Conservation (phyloP, 176 grass and related monocot genomes). For the Aegilops speltoides region DNA sequence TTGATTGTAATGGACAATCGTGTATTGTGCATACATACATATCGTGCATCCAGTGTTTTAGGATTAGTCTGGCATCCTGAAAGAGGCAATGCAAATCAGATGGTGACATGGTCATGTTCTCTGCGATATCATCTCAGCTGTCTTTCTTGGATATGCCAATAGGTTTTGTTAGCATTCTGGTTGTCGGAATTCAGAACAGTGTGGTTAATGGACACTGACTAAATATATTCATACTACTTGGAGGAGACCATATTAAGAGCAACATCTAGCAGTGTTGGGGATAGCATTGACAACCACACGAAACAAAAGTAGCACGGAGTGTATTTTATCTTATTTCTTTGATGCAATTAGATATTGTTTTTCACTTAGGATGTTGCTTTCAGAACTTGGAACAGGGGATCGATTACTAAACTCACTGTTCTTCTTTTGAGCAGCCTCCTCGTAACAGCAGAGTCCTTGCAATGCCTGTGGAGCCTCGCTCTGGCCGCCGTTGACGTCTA, state of each 20-base stretch:
- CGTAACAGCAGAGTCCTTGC: slow-evolving; percentile 68
- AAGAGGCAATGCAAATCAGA: neutral
- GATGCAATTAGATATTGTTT: neutral
- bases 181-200: neutral
- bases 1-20: no score
- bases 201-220: neutral
- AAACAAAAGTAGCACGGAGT: neutral
- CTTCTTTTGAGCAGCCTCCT: slow-evolving; percentile 57
- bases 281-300: neutral
- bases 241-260: neutral
- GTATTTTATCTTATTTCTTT: neutral
- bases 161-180: neutral
- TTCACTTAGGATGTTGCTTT: neutral
- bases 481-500: slow-evolving; percentile 72
- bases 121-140: neutral
- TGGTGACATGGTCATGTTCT: neutral
- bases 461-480: slow-evolving; percentile 80
- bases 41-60: neutral
- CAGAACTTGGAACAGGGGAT: neutral
- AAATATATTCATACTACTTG: neutral
- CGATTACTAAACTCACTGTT: slow-evolving; percentile 15
- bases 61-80: neutral
- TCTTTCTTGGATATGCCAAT: neutral
- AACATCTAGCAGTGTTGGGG: neutral
- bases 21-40: no score